Evolutionary conservation across 441 rosid genomes (phyloP), one percentile per base, ranked within the genome.

Genomic region (Bocquillonia castaneifolia): DNA sequence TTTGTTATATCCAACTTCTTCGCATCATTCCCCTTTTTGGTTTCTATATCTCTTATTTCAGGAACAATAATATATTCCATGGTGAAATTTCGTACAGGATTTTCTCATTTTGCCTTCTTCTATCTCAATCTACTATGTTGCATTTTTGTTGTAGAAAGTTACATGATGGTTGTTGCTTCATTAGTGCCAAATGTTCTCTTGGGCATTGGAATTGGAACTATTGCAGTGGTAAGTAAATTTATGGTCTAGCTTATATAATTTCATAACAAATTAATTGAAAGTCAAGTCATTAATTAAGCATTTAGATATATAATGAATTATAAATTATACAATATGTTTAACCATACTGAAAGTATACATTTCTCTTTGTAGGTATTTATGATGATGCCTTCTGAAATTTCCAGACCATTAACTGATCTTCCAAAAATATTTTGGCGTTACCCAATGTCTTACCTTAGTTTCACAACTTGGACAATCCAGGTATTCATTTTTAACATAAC

Each of bases 121-220:
- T 78, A 78, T 68, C 84, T 91, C 37, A 84, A 81, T 61, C 82
- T 88, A 72, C 70, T 78, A 58, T 59, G 59, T 73, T 80, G 82
- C 74, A 76, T 87, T 28, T 79, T 88, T 31, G 84, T 81, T 7
- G 83, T 92, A 60, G 97, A 92, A 84, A 86, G 90, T 74, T 76
- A 85, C 80, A 81, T 86, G 82, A 89, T 89, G 94, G 80, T 84
- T 81, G 78, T 92, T 68, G 94, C 97, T 56, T 78, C 90, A 18
- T 58, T 92, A 52, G 91, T 92, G 67, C 96, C 94, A 20, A 89
- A 84, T 80, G 89, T 83, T 79, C 69, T 92, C 76, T 84, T 80
- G 86, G 97, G 97, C 22, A 32, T 84, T n/a, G 97, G 96, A 72
- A 82, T 62, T 69, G 25, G 56, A 51, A 67, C 64, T 36, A 34